Base-by-base conservation (phyloP, 192 early-diverging fungal species). In the Rhizoclosmatium globosum region DNA sequence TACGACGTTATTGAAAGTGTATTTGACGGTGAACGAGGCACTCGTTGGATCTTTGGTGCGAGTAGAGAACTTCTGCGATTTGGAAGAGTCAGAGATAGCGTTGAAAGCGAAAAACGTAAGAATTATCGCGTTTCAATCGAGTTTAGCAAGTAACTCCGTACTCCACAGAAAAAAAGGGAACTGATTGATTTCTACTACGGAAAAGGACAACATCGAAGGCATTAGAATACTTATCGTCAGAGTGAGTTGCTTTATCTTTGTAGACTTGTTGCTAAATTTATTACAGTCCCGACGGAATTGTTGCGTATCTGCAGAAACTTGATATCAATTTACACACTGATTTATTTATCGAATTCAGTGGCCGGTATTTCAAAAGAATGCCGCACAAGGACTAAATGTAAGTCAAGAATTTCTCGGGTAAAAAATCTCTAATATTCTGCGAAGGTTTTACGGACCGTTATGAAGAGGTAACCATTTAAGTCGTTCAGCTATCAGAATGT, bases 121-220 rank as follows among this genome's bases (percentile, higher is more conserved):
- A 19, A 68, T 13, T 53, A 13, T 53, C 50, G 6, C 50, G 50
- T 53, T 53, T 53, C 31, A 17, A 17, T 53, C 17, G 50, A 41
- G 38, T 81, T 38, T 68, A 47, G 17, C 4, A 0, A 17, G 23
- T 64, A 21, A 11, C 13, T 23, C 7, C 11, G 41, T 7, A 17
- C 1, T 41, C 9, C 7, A 64, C 68, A 93, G 87, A 95, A 95
- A 85, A 92, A 92, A 74, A 81, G 84, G 45, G 97, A 97, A 83
- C 82, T 99, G 15, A 92, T 98, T n/a, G 97, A 97, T 74, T 87
- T 99, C 62, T 99, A 98, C 82, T 88, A 94, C 57, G 93, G 93
- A 72, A 97, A 96, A 79, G 93, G 93, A 7, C 89, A 94, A 42
- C 96, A 97, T 83, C 89, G 90, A 95, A 96, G 75, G 96, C 98